Base-by-base conservation (phyloP, 176 grass and related monocot species). In the Elaeis guineensis region DNA sequence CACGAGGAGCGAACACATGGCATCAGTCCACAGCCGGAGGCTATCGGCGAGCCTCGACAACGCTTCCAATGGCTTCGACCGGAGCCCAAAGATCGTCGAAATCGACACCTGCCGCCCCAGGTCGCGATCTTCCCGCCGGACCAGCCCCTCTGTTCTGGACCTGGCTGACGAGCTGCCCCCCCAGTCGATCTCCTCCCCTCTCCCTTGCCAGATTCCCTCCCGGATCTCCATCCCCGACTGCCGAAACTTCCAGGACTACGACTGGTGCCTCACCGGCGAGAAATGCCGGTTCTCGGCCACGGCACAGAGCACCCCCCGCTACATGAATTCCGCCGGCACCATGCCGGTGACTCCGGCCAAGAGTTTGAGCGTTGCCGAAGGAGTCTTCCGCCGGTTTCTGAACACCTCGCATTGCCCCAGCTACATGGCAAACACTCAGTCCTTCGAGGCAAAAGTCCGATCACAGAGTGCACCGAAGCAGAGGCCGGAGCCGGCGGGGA, bases 391-490 rank as follows among this genome's bases (percentile, higher is more conserved):
- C 19, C 50, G 59, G 3, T 63, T 63, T 18, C 60, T 73, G 59
- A 73, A 63, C 59, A 19, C 21, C 3, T 25, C 58, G 4, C 62
- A 69, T 59, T 90, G 77, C 67, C 84, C 79, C 0, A 80, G 67
- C 59, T 98, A 98, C 79, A 93, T 98, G 94, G 69, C 83, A n/a
- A 79, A 83, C 79, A 98, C 94, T 17, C 94, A 72, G 50, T 98
- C 94, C 1, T 98, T 89, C 22, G 94, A 89, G 22, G 82, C 94
- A 0, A 98, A 93, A 85, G 51, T 75, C 19, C 76, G 94, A 52
- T 98, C 88, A 3, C 94, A 98, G 65, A 98, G 94, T 67, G 88
- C 88, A 15, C 94, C 94, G 17, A 98, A 85, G 94, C 94, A 93
- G 71, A 79, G 94, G 55, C 92, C 84, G 7, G 84, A 26, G 69